Evolutionary conservation across 768 basidiomycete genomes (phyloP), one percentile per base, ranked within the genome.

Genomic region (Lentinula aciculospora): DNA sequence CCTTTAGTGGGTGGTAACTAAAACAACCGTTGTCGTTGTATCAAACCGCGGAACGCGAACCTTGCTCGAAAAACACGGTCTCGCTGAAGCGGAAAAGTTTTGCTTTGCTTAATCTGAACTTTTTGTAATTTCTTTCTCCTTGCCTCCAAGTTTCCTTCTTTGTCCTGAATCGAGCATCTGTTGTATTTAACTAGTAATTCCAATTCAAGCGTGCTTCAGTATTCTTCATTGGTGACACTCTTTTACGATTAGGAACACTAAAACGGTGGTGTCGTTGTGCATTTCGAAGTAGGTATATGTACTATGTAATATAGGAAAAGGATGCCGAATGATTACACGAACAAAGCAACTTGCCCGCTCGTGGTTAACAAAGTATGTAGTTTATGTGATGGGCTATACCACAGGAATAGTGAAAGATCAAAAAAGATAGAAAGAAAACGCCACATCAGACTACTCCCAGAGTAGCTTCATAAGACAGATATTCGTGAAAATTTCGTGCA

Each of bases 1-100:
- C 94, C 94, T 4, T 83, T 97, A 58, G 79, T 94, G 48, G 78
- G 75, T 7, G 67, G 65, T 29, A 56, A 56, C 25, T 56, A 32
- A 34, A n/a, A n/a, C n/a, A n/a, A n/a, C n/a, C n/a, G n/a, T n/a
- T n/a, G n/a, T n/a, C n/a, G n/a, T n/a, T n/a, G n/a, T n/a, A n/a
- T n/a, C n/a, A n/a, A n/a, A n/a, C n/a, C n/a, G n/a, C n/a, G n/a
- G n/a, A n/a, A n/a, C n/a, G n/a, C n/a, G n/a, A n/a, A n/a, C n/a
- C 32, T 34, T 34, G 32, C 32, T 34, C 13, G 5, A 13, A 15
- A 45, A 45, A 45, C n/a, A 45, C 12, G 44, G 44, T 21, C 44
- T 45, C 6, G 21, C 23, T 10, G 10, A 12, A 37, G 5, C 37
- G 13, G 37, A 37, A 32, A 8, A 12, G 1, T 32, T 3, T 34